Evolutionary conservation across 1,139 yeast genomes (phyloP).

Genomic region (Nakaseomyces bracarensis): DNA sequence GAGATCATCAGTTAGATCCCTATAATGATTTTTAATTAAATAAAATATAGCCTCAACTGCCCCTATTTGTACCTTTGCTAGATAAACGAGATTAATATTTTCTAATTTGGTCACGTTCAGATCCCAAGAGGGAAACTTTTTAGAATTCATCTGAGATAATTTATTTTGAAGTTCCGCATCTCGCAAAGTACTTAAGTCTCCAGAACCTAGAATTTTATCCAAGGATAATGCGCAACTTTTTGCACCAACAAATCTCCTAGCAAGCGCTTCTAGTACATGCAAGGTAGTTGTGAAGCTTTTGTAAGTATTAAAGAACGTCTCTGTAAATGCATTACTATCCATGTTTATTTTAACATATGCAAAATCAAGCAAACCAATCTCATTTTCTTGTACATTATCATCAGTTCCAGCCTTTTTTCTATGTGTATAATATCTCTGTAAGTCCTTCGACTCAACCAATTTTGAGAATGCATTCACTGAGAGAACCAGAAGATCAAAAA

Average conservation of each 20-base stretch:
- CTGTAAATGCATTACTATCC: slow-evolving; percentile 52
- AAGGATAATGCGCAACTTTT: slow-evolving; percentile 50
- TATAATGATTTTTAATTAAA: slow-evolving; percentile 64
- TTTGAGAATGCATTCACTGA: slow-evolving; percentile 53
- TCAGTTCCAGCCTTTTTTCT: slow-evolving; percentile 9
- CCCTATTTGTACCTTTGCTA: slow-evolving; percentile 71
- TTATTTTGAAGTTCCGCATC: neutral
- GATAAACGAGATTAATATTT: slow-evolving; percentile 38
- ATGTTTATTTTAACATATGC: slow-evolving; percentile 40
- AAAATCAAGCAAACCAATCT: slow-evolving; percentile 32
- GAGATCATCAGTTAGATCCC: slow-evolving; percentile 66
- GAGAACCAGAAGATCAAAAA: slow-evolving; percentile 54
- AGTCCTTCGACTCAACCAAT: slow-evolving; percentile 38
- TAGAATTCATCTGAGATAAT: slow-evolving; percentile 8
- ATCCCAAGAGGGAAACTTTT: slow-evolving; percentile 42
- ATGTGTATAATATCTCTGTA: slow-evolving; percentile 33
- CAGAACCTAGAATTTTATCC: slow-evolving; percentile 22
- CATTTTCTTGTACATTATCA: slow-evolving; percentile 3
- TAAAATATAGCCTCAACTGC: slow-evolving; percentile 69
- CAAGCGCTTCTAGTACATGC: slow-evolving; percentile 42
- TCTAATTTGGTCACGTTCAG: slow-evolving; percentile 27
- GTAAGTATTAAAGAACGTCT: slow-evolving; percentile 58
- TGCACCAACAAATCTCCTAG: slow-evolving; percentile 50
- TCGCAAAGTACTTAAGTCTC: slow-evolving; percentile 13
- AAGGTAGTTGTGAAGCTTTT: slow-evolving; percentile 53